Conservation (phyloP, 2,329 filamentous ascomycete species). For the Colletotrichum coccodes region DNA sequence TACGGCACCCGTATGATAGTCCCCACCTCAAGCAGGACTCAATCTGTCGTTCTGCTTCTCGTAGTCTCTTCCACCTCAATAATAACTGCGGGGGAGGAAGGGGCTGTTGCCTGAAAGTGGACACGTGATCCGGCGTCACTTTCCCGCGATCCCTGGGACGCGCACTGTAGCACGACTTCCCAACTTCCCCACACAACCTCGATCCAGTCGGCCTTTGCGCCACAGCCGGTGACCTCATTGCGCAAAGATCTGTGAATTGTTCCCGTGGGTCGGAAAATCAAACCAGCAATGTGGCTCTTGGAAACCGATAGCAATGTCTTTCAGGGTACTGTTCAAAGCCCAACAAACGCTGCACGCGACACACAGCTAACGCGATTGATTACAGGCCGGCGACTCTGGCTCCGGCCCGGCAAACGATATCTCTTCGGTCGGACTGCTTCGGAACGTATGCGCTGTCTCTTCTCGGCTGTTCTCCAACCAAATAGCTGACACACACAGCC, state of each 20-base stretch:
- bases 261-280: background rate
- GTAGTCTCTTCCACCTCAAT: no score
- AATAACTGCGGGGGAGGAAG: background rate
- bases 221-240: background rate
- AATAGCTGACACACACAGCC: constrained; percentile 52
- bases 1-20: no score
- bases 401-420: constrained; percentile 86
- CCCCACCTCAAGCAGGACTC: no score
- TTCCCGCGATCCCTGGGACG: constrained; percentile 20
- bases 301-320: constrained; percentile 67
- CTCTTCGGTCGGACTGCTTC: constrained; percentile 83
- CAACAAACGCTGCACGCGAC: background rate
- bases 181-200: constrained; percentile 23
- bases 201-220: background rate
- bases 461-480: background rate
- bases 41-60: background rate
- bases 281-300: constrained; percentile 70
- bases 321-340: constrained; percentile 45
- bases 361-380: constrained; percentile 19
- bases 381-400: constrained; percentile 72
- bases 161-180: constrained; percentile 13
- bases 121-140: constrained; percentile 37
- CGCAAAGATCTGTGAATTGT: background rate
- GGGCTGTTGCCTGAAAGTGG: constrained; percentile 21
- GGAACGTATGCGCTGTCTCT: constrained; percentile 59